phyloP scores from a whole-genome alignment of 257 asterid species.

The Euphrasia confusa region DNA sequence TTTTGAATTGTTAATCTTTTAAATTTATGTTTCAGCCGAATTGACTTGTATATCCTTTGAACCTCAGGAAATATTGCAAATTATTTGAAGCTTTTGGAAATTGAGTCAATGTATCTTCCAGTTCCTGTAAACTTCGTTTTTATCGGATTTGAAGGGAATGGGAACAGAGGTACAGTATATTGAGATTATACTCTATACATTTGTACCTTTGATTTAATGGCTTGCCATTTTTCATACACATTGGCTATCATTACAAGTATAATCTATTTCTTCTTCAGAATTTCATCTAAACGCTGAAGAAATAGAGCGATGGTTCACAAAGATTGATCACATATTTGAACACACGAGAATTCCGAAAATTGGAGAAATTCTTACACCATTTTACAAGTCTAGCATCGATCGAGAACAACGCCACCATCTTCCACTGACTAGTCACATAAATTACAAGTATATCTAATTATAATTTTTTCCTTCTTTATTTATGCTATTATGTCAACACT shows the following conservation, averaged over 20 bases:
- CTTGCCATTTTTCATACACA: slow-evolving; percentile 16
- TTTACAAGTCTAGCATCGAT: slow-evolving; percentile 78
- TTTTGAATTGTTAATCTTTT: no score
- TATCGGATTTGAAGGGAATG: slow-evolving; percentile 95
- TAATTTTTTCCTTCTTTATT: slow-evolving; percentile 17
- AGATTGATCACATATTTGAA: slow-evolving; percentile 90
- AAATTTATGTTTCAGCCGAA: background rate
- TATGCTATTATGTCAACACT: slow-evolving; percentile 4
- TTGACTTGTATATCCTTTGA: slow-evolving; percentile 25
- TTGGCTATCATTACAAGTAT: slow-evolving; percentile 20
- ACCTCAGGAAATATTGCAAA: slow-evolving; percentile 74
- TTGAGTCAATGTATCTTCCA: slow-evolving; percentile 84
- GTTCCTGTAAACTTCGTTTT: slow-evolving; percentile 91
- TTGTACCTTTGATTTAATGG: background rate
- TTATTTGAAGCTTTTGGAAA: slow-evolving; percentile 86
- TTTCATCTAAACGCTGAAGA: slow-evolving; percentile 77
- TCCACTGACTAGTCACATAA: slow-evolving; percentile 85
- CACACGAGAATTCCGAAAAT: slow-evolving; percentile 87
- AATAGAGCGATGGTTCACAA: slow-evolving; percentile 95
- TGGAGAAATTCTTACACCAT: slow-evolving; percentile 88
- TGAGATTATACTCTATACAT: slow-evolving; percentile 18
- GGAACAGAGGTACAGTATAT: slow-evolving; percentile 79
- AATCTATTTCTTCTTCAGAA: slow-evolving; percentile 37
- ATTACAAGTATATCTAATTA: slow-evolving; percentile 59
- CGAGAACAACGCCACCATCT: slow-evolving; percentile 77